phyloP scores from a whole-genome alignment of 169 alveolate genomes.

The Eimeria praecox region DNA sequence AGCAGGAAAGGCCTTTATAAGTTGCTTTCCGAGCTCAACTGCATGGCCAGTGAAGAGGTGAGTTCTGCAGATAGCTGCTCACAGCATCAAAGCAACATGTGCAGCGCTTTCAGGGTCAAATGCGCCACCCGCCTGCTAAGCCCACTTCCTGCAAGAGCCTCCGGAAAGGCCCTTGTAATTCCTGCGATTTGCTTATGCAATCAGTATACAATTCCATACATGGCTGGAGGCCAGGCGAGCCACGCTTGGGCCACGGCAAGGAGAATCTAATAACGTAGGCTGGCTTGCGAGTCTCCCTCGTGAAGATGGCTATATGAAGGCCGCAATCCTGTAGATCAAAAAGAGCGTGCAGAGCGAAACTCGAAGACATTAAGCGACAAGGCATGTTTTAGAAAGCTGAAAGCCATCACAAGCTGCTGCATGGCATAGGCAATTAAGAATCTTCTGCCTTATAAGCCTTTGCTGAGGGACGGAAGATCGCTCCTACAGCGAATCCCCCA shows the following conservation, averaged over 20 bases:
- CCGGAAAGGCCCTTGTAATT: not conserved
- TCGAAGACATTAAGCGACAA: not conserved
- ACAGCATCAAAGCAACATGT: constrained; percentile 5
- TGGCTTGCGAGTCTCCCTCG: constrained; percentile 37
- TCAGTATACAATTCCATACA: not conserved
- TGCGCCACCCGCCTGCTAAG: not conserved
- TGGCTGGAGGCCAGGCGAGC: not conserved
- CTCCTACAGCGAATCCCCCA: not conserved
- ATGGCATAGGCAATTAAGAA: not conserved
- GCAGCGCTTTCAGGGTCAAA: not conserved
- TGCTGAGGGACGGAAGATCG: not conserved
- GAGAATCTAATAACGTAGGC: constrained; percentile 53
- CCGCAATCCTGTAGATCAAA: constrained; percentile 52
- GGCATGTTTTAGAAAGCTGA: not conserved
- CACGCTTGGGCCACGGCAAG: constrained; percentile 57
- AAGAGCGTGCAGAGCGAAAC: too few species aligned
- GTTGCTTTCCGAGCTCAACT: constrained; percentile 42
- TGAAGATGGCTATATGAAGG: constrained; percentile 42
- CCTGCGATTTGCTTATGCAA: not conserved
- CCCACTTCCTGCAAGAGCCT: not conserved
- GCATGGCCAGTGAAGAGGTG: constrained; percentile 50
- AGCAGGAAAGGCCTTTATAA: constrained; percentile 43
- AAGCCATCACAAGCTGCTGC: not conserved
- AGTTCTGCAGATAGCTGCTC: constrained; percentile 54
- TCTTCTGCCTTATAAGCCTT: not conserved